Evolutionary conservation across 345 rosid genomes (phyloP).

Genomic region (Linum trigynum): DNA sequence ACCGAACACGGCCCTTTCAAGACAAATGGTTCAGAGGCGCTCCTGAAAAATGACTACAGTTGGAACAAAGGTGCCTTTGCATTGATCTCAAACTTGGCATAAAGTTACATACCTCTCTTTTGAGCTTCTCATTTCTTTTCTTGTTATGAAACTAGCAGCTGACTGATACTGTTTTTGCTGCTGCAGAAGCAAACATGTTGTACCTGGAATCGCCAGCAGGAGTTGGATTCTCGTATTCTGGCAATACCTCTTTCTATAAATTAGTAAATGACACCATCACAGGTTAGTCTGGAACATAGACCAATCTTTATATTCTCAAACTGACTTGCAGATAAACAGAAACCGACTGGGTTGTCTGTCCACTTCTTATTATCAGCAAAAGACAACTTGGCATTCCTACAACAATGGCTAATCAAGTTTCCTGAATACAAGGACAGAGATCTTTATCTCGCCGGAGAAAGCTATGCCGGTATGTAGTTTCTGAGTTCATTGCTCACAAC

Average conservation of each 20-base stretch:
- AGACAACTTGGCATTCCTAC: no score
- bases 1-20: constrained; percentile 7
- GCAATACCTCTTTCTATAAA: no score
- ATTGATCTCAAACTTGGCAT: no score
- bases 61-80: constrained; percentile 10
- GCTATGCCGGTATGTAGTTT: neutral
- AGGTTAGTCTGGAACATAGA: neutral
- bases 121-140: neutral
- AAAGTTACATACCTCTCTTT: neutral
- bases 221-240: no score
- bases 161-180: neutral
- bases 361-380: no score
- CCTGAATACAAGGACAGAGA: no score
- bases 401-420: no score
- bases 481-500: no score
- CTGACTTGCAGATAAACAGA: no score
- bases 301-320: neutral
- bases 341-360: neutral
- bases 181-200: no score
- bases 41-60: constrained; percentile 4
- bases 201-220: no score
- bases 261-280: no score
- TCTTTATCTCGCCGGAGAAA: neutral
- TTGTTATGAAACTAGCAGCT: neutral
- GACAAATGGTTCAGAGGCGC: neutral